These are phyloP conservation scores for Russula dissimulans DNA, from an alignment of 768 basidiomycete species.

Conservation along the genomic window DNA sequence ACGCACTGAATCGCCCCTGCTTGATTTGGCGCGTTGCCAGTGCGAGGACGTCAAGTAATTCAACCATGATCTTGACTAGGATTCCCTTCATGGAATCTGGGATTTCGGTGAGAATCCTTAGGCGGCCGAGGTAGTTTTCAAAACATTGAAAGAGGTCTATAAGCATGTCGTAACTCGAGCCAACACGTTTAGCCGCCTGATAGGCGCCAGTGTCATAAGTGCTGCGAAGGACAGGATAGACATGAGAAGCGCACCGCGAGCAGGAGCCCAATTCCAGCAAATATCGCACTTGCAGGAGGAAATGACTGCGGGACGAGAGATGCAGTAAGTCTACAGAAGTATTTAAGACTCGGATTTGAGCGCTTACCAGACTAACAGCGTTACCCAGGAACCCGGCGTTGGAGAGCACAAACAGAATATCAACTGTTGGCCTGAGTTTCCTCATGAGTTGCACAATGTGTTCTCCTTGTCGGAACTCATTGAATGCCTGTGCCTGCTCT, in stretches of 20 bases:
- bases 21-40: not conserved
- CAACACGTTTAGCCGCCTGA: not conserved
- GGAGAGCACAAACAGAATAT: not conserved
- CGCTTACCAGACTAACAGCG: not conserved
- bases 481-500: too few species aligned
- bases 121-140: not conserved
- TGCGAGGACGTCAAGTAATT: not conserved
- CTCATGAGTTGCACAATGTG: too few species aligned
- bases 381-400: not conserved
- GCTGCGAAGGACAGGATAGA: too few species aligned
- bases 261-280: not conserved
- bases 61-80: not conserved
- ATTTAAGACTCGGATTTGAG: not conserved
- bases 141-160: not conserved
- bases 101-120: not conserved
- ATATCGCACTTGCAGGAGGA: not conserved
- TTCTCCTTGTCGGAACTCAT: too few species aligned
- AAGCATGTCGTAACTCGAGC: not conserved
- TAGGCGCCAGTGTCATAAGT: not conserved
- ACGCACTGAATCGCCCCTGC: not conserved
- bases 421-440: not conserved
- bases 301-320: not conserved
- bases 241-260: not conserved
- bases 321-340: not conserved
- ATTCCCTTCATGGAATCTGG: not conserved